Evolutionary conservation across 352 stramenopile species (phyloP).

Genomic region (Globisporangium takayamanum): DNA sequence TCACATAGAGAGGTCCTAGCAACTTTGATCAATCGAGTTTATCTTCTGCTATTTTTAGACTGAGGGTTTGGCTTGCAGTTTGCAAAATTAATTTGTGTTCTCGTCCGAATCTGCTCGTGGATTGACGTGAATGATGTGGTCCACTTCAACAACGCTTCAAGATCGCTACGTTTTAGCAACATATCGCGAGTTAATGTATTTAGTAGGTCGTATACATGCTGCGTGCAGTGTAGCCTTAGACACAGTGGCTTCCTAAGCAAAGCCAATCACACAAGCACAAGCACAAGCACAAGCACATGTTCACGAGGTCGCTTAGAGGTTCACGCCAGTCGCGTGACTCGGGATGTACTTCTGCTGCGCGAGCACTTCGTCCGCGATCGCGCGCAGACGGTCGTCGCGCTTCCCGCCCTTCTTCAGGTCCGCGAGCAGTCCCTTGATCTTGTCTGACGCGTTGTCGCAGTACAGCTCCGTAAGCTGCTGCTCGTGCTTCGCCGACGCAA

Average conservation of each 20-base stretch:
- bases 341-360: slow-evolving; percentile 72
- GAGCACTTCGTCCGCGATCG: slow-evolving; percentile 78
- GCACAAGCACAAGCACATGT: background rate
- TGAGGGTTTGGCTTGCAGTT: no score
- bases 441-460: slow-evolving; percentile 63
- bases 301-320: slow-evolving; percentile 20
- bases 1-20: no score
- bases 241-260: background rate
- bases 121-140: no score
- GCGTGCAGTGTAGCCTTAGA: background rate
- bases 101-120: background rate
- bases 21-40: no score
- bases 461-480: slow-evolving; percentile 75
- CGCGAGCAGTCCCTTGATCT: slow-evolving; percentile 53
- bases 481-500: slow-evolving; percentile 63
- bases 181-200: background rate
- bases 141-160: background rate
- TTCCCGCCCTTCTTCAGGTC: slow-evolving; percentile 56
- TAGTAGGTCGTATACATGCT: background rate
- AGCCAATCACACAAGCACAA: background rate
- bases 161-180: background rate
- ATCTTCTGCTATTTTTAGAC: no score
- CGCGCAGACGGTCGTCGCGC: slow-evolving; percentile 60
- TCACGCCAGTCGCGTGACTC: slow-evolving; percentile 67
- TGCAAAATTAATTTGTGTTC: no score